phyloP scores from a whole-genome alignment of 495 filamentous ascomycete species.

The Apiosordaria backusii region DNA sequence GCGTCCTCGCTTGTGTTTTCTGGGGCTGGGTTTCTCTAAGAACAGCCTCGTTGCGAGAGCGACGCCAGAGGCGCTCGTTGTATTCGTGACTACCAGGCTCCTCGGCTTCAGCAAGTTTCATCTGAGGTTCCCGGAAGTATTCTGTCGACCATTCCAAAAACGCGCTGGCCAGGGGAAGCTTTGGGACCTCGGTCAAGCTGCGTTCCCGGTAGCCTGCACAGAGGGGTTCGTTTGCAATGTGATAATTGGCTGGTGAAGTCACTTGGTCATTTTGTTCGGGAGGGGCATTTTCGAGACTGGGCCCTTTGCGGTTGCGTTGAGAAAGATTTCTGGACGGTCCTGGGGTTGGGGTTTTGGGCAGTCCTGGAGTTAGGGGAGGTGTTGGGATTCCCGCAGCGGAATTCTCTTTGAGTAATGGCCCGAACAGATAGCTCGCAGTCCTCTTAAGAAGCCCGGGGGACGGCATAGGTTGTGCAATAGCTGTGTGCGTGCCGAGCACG shows the following conservation, averaged over 20 bases:
- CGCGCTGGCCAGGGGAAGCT: slow-evolving; percentile 70
- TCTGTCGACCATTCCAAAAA: slow-evolving; percentile 96
- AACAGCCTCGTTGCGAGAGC: slow-evolving; percentile 88
- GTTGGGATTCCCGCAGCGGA: slow-evolving; percentile 28
- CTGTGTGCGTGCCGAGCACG: slow-evolving; percentile 38
- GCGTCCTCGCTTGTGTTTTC: slow-evolving; percentile 78
- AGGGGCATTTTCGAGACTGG: slow-evolving; percentile 60
- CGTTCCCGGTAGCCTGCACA: slow-evolving; percentile 68
- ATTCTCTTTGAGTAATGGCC: slow-evolving; percentile 50
- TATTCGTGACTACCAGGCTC: slow-evolving; percentile 97
- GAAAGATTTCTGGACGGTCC: slow-evolving; percentile 41
- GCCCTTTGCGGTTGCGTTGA: slow-evolving; percentile 47
- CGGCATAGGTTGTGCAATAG: slow-evolving; percentile 37
- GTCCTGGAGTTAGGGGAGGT: slow-evolving; percentile 33
- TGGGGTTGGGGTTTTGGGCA: slow-evolving; percentile 40
- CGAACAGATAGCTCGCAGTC: slow-evolving; percentile 54
- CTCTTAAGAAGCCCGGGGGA: slow-evolving; percentile 49
- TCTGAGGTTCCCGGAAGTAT: slow-evolving; percentile 98
- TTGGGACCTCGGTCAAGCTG: slow-evolving; percentile 50
- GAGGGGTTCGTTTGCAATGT: slow-evolving; percentile 69
- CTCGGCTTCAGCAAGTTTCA: slow-evolving; percentile 92
- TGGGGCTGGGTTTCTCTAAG: slow-evolving; percentile 87
- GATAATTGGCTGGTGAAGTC: slow-evolving; percentile 65
- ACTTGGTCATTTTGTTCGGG: slow-evolving; percentile 76
- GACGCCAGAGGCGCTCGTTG: slow-evolving; percentile 89